Evolutionary conservation across 1,284 basidiomycete genomes (phyloP), one percentile per base, ranked within the genome.

Genomic region (Amylostereum chailletii): DNA sequence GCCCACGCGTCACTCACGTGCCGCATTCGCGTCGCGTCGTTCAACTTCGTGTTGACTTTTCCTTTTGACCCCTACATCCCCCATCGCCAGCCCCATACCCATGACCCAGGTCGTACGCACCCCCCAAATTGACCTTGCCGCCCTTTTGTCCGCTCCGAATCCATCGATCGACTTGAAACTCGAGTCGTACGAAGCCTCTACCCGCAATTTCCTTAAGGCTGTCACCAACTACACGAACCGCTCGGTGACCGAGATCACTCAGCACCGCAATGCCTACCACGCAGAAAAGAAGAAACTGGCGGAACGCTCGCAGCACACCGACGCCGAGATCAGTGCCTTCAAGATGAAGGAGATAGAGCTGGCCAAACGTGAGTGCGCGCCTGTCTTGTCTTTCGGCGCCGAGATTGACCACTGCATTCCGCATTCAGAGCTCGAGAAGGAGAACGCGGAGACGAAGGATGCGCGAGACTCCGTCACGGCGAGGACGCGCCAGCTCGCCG

Each of bases 301-400:
- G 4, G 86, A 88, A 50, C 77, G 74, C 59, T 73, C 64, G 4
- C 71, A 78, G 45, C 67, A 73, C 19, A 70, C 78, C 0, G 83
- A 89, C 61, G 57, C 68, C 0, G 86, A 90, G 63, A 86, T 74
- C 3, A 82, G 77, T 51, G 70, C 79, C 42, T 87, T 82, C 63
- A 87, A 87, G 57, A 57, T 84, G 32, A 75, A 72, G 57, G 86
- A 89, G 65, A 82, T 89, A 41, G 82, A 86, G 48, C 68, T 90
- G 34, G 71, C 86, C 31, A 72, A 77, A 49, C 75, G 85, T 86
- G 59, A 37, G 78, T 69, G 39, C 11, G 9, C 26, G 49, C 10
- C 27, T 29, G 8, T 11, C 7, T 31, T 9, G 19, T 30, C n/a
- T 27, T 33, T 19, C 11, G 11, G 10, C 39, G 30, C 37, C 45